phyloP scores from a whole-genome alignment of 441 rosid species.

The Gossypium laxum region DNA sequence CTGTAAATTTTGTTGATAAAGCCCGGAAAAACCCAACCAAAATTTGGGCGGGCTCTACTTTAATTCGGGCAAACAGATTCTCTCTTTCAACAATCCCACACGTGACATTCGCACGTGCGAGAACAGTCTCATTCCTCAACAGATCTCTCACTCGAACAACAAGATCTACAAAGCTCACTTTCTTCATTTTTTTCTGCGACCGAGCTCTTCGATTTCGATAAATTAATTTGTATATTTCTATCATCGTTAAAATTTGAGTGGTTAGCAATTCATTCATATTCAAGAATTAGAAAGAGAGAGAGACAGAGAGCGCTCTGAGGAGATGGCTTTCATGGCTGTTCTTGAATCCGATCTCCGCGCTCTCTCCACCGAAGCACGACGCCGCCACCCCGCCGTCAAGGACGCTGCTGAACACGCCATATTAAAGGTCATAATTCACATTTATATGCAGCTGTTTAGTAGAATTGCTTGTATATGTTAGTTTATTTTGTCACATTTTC shows the following conservation, averaged over 20 bases:
- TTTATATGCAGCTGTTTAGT: neutral
- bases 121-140: neutral
- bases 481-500: neutral
- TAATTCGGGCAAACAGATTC: neutral
- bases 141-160: conserved; percentile 2
- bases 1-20: neutral
- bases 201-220: neutral
- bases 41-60: neutral
- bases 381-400: conserved; percentile 78
- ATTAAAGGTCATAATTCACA: conserved; percentile 43
- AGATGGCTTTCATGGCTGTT: conserved; percentile 89
- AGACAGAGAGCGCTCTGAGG: conserved; percentile 14
- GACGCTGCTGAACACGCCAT: conserved; percentile 95
- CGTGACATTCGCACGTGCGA: conserved; percentile 2
- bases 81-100: neutral
- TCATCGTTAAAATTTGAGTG: neutral
- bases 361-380: conserved; percentile 89
- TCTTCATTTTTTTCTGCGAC: neutral
- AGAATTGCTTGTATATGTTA: conserved; percentile 2
- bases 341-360: conserved; percentile 96
- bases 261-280: neutral
- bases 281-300: neutral
- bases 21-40: neutral
- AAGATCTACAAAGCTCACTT: neutral
- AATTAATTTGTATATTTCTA: neutral